A percentile compares a stretch with the other conserved stretches of the same genome.
Evolutionary conservation across 2,329 filamentous ascomycete genomes (phyloP).

Genomic region (Arthrobotrys sphaeroides): DNA sequence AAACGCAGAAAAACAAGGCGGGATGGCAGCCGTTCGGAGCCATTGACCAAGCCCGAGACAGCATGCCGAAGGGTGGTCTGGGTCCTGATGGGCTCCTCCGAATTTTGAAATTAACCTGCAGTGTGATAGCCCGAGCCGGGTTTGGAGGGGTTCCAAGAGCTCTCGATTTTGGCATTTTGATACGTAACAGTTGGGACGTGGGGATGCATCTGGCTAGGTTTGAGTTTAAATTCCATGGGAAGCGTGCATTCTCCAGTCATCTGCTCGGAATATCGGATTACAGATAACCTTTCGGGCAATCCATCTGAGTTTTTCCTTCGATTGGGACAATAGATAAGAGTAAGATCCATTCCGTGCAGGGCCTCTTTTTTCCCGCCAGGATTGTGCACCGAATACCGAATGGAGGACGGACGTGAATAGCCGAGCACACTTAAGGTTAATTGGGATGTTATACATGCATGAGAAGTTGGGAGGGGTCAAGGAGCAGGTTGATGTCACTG

Average conservation of each 20-base stretch:
- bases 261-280: slow-evolving; percentile 15
- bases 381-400: background rate
- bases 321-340: slow-evolving; percentile 23
- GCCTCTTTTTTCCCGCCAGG: no score
- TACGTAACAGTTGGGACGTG: slow-evolving; percentile 11
- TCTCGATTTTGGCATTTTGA: slow-evolving; percentile 9
- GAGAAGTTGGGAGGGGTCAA: slow-evolving; percentile 22
- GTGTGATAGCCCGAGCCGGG: slow-evolving; percentile 8
- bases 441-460: slow-evolving; percentile 24
- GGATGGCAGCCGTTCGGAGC: background rate
- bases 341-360: no score
- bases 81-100: slow-evolving; percentile 16
- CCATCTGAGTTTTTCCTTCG: background rate
- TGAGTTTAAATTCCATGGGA: background rate
- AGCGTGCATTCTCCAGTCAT: slow-evolving; percentile 2
- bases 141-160: background rate
- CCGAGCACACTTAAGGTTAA: slow-evolving; percentile 17
- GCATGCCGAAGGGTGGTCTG: slow-evolving; percentile 1
- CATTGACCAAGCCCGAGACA: slow-evolving; percentile 9
- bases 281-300: background rate
- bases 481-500: slow-evolving; percentile 49
- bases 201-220: slow-evolving; percentile 3
- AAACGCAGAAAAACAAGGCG: slow-evolving; percentile 8
- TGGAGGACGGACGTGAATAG: slow-evolving; percentile 36
- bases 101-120: slow-evolving; percentile 3